phyloP scores from a whole-genome alignment of 352 stramenopile species.

The Phytophthora aleatoria region DNA sequence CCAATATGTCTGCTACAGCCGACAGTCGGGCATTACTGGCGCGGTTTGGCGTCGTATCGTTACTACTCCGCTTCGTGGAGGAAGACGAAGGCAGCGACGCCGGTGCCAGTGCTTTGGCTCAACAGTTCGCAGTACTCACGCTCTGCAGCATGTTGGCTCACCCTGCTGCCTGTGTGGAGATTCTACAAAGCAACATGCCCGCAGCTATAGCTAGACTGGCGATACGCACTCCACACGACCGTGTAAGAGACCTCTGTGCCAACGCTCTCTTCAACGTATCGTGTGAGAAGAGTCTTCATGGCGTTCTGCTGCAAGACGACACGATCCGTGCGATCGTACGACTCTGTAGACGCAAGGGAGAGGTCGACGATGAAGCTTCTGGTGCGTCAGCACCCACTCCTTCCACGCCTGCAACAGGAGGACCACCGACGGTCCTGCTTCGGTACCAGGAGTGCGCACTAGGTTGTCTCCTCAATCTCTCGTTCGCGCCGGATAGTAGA shows the following conservation, averaged over 20 bases:
- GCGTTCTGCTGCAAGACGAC: slow-evolving; percentile 70
- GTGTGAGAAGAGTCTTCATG: slow-evolving; percentile 69
- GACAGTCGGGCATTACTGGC: slow-evolving; percentile 65
- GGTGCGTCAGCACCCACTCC: slow-evolving; percentile 37
- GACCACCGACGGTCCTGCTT: slow-evolving; percentile 45
- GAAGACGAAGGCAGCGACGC: slow-evolving; percentile 35
- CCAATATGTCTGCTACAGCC: slow-evolving; percentile 68
- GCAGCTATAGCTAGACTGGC: slow-evolving; percentile 58
- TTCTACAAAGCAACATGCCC: slow-evolving; percentile 74
- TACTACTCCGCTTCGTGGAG: slow-evolving; percentile 73
- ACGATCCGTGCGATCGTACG: slow-evolving; percentile 73
- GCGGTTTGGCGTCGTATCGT: slow-evolving; percentile 68
- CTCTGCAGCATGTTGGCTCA: slow-evolving; percentile 74
- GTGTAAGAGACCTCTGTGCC: slow-evolving; percentile 70
- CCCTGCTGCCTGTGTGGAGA: slow-evolving; percentile 53
- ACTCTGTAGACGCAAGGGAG: slow-evolving; percentile 62
- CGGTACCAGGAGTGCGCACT: slow-evolving; percentile 75
- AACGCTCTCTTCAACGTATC: slow-evolving; percentile 86
- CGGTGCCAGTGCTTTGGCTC: slow-evolving; percentile 41
- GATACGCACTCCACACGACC: slow-evolving; percentile 44
- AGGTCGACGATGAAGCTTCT: slow-evolving; percentile 60
- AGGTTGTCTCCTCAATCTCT: slow-evolving; percentile 81
- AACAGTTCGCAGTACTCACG: slow-evolving; percentile 73
- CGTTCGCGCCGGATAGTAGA: slow-evolving; percentile 69
- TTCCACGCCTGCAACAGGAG: slow-evolving; percentile 23